phyloP scores from a whole-genome alignment of 208 protist genomes.

The Leishmania braziliensis region DNA sequence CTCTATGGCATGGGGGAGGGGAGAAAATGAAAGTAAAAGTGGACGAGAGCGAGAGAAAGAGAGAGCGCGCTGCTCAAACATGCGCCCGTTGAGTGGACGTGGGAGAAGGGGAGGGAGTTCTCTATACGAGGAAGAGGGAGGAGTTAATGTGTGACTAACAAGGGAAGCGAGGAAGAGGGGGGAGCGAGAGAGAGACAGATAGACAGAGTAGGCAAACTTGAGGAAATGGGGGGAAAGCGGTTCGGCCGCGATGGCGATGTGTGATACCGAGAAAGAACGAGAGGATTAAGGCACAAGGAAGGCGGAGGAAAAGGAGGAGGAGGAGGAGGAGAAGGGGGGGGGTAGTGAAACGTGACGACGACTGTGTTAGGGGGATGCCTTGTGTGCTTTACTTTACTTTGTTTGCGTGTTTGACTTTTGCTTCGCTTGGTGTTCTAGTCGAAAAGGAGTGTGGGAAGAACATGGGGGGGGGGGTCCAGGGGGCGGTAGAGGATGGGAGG shows the following conservation, averaged over 20 bases:
- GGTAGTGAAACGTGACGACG: background rate
- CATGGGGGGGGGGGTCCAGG: background rate
- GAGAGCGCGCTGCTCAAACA: background rate
- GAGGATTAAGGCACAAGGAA: background rate
- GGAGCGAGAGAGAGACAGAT: background rate
- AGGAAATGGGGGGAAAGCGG: background rate
- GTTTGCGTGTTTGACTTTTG: background rate
- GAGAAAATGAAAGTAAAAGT: background rate
- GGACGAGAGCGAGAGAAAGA: background rate
- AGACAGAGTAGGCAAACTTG: background rate
- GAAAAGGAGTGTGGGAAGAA: background rate
- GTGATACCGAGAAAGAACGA: background rate
- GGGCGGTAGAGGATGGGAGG: background rate
- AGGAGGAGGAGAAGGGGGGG: background rate
- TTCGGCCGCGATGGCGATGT: background rate
- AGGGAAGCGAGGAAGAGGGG: background rate
- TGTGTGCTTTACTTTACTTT: background rate
- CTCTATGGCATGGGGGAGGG: background rate
- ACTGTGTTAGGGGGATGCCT: background rate
- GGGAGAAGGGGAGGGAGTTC: background rate
- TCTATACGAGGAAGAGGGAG: background rate
- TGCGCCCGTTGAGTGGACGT: background rate
- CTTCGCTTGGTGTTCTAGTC: too few relatives aligned
- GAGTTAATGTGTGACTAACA: too few relatives aligned
- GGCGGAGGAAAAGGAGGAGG: background rate